A percentile compares a stretch with the other conserved stretches of the same genome.
Conservation (phyloP, 352 stramenopile species). For the Phytophthora multivora region DNA sequence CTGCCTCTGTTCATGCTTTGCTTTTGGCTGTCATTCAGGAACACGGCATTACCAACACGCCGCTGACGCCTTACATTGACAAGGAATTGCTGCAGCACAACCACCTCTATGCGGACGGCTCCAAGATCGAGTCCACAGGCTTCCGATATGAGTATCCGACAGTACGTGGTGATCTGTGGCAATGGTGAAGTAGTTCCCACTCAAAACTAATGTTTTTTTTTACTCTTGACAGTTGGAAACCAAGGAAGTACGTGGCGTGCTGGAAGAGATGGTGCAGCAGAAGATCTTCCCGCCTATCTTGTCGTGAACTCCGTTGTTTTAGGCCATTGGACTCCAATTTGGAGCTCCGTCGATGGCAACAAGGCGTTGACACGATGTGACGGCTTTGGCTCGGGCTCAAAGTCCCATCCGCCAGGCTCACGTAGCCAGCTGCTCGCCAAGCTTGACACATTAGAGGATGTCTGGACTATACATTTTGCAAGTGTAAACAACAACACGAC, state of each 20-base stretch:
- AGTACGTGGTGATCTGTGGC: constrained; percentile 31
- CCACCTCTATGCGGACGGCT: constrained; percentile 77
- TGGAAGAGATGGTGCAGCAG: constrained; percentile 80
- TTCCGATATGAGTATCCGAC: constrained; percentile 79
- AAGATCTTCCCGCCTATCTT: constrained; percentile 84
- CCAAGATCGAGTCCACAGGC: constrained; percentile 78
- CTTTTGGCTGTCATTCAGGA: constrained; percentile 39
- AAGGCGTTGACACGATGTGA: constrained; percentile 21
- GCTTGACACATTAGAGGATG: constrained; percentile 27
- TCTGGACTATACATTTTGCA: constrained; percentile 22
- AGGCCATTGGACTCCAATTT: not conserved
- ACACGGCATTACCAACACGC: constrained; percentile 82
- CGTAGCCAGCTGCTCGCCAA: constrained; percentile 15
- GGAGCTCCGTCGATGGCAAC: constrained; percentile 5
- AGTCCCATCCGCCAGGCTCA: constrained; percentile 8
- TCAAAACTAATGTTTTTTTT: constrained; percentile 11
- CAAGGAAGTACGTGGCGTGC: constrained; percentile 57
- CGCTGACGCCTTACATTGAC: constrained; percentile 88
- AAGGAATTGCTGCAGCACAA: constrained; percentile 88
- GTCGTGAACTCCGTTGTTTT: constrained; percentile 27
- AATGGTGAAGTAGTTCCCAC: constrained; percentile 3
- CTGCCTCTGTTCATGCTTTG: constrained; percentile 16
- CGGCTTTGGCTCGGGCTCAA: constrained; percentile 15
- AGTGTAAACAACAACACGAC: constrained; percentile 30
- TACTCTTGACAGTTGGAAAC: constrained; percentile 51